These are phyloP conservation scores for Lolium perenne DNA, from an alignment of 176 grass and related monocot genomes.

Conservation along the genomic window DNA sequence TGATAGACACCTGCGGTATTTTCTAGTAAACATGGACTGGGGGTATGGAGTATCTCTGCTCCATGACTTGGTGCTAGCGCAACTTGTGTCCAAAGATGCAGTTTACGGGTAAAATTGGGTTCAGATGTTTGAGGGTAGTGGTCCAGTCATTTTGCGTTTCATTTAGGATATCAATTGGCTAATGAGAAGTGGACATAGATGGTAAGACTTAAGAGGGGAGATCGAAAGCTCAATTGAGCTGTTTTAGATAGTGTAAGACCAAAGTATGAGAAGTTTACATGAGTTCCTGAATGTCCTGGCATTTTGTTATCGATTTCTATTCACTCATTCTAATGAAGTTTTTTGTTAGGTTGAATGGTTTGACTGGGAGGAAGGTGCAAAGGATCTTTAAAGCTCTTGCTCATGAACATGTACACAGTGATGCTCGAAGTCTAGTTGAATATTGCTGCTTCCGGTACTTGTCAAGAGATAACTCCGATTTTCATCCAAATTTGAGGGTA, in stretches of 20 bases:
- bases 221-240: not conserved
- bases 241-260: constrained; percentile 11
- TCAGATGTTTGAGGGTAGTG: not conserved
- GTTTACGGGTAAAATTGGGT: constrained; percentile 13
- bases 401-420: constrained; percentile 59
- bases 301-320: constrained; percentile 18
- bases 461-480: constrained; percentile 79
- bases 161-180: not conserved
- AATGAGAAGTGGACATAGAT: constrained; percentile 25
- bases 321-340: constrained; percentile 36
- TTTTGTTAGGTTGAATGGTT: constrained; percentile 78
- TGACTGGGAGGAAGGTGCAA: constrained; percentile 83
- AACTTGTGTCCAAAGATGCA: constrained; percentile 16
- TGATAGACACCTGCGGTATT: not conserved
- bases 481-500: constrained; percentile 91
- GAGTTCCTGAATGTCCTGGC: not conserved
- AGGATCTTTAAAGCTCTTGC: constrained; percentile 80
- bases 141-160: constrained; percentile 1
- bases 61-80: not conserved
- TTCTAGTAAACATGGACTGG: constrained; percentile 2
- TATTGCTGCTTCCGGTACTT: constrained; percentile 98
- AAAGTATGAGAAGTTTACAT: not conserved
- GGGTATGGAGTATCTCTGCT: not conserved
- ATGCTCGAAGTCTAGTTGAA: constrained; percentile 84
- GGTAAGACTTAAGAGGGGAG: not conserved